Evolutionary conservation across 805 yeast genomes (phyloP).

Genomic region (Zygotorulaspora chibaensis): DNA sequence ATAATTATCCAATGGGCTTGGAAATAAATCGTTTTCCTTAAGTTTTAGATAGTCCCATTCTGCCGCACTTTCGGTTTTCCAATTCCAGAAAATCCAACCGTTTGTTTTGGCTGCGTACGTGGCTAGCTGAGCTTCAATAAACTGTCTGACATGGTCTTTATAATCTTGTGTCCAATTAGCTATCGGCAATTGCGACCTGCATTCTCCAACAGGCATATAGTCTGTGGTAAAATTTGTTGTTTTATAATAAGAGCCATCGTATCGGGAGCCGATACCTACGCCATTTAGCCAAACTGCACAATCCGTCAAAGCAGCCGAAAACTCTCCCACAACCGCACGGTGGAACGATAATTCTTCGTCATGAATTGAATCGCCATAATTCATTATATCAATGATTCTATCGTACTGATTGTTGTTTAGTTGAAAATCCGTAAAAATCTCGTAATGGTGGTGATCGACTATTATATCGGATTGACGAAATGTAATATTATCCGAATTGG

Average conservation of each 20-base stretch:
- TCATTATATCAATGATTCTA: conserved; percentile 32
- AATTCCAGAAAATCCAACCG: conserved; percentile 73
- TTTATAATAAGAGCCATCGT: conserved; percentile 44
- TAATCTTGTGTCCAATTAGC: conserved; percentile 42
- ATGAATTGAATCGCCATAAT: conserved; percentile 31
- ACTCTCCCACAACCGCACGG: conserved; percentile 62
- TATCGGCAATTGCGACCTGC: conserved; percentile 38
- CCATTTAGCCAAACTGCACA: conserved; percentile 70
- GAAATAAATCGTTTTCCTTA: conserved; percentile 50
- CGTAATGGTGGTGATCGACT: conserved; percentile 88
- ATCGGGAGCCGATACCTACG: conserved; percentile 62
- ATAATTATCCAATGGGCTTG: conserved; percentile 54
- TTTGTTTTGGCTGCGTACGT: conserved; percentile 42
- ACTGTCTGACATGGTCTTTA: conserved; percentile 45
- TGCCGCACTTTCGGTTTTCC: conserved; percentile 58
- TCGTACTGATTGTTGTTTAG: conserved; percentile 40
- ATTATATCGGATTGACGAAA: conserved; percentile 56
- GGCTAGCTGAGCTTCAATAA: conserved; percentile 58
- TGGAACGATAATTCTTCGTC: conserved; percentile 35
- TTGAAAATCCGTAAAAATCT: conserved; percentile 69
- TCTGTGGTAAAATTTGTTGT: conserved; percentile 17
- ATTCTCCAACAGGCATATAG: conserved; percentile 37
- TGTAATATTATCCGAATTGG: conserved; percentile 35
- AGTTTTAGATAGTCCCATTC: conserved; percentile 64
- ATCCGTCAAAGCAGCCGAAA: conserved; percentile 68